Conservation (phyloP, 371 early-diverging fungal genomes). For the Lichtheimia ornata region DNA sequence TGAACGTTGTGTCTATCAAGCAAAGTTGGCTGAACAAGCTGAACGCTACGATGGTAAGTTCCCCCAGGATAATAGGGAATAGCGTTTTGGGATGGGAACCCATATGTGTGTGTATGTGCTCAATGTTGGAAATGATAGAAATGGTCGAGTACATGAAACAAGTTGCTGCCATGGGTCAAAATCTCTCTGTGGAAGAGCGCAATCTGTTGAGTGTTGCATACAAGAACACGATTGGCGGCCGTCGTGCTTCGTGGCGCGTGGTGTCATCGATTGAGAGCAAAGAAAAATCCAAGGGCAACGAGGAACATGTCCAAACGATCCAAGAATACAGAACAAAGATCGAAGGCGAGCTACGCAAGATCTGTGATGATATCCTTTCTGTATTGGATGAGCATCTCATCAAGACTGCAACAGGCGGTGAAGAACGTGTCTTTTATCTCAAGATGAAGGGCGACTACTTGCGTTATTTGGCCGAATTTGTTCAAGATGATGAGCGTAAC, state of each 20-base stretch:
- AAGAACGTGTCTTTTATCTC: conserved; percentile 98
- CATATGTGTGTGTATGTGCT: too few species aligned
- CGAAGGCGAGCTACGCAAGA: conserved; percentile 92
- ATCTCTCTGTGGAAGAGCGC: conserved; percentile 96
- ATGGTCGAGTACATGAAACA: conserved; percentile 96
- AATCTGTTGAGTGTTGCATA: conserved; percentile 99
- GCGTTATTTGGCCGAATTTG: conserved; percentile 99
- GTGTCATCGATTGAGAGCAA: conserved; percentile 98
- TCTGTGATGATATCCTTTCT: conserved; percentile 95
- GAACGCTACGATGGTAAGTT: conserved; percentile 91
- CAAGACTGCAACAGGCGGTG: conserved; percentile 82
- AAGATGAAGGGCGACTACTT: conserved; percentile 99
- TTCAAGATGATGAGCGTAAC: conserved; percentile 84
- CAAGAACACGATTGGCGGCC: conserved; percentile 99
- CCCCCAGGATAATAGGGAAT: too few species aligned
- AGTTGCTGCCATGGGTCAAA: conserved; percentile 64
- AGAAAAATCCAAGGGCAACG: conserved; percentile 92
- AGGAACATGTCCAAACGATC: conserved; percentile 85
- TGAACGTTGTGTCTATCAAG: conserved; percentile 75
- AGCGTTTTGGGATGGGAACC: too few species aligned
- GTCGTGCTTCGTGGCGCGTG: conserved; percentile 99
- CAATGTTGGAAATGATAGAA: conserved; percentile 55
- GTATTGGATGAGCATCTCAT: conserved; percentile 92
- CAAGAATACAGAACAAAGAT: conserved; percentile 90
- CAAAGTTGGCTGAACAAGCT: conserved; percentile 99